These are phyloP conservation scores for Pseudopithomyces chartarum DNA, from an alignment of 2,329 filamentous ascomycete genomes.

Conservation along the genomic window DNA sequence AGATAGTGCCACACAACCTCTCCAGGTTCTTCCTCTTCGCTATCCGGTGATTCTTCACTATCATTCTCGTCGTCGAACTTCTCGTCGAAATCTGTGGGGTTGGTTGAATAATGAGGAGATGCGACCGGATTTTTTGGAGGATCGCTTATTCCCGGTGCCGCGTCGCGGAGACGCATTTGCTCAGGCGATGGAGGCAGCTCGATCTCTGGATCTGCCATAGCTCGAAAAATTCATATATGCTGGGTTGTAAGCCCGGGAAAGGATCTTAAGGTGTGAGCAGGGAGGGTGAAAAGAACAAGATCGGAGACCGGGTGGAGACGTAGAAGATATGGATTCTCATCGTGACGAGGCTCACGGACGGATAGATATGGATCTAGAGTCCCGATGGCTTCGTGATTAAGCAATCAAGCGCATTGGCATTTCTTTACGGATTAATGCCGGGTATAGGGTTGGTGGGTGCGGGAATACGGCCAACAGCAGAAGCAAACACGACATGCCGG, in stretches of 20 bases:
- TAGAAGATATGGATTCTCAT: slow-evolving; percentile 13
- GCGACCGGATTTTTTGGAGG: slow-evolving; percentile 12
- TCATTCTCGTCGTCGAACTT: slow-evolving; percentile 21
- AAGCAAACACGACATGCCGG: background rate
- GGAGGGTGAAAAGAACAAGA: slow-evolving; percentile 8
- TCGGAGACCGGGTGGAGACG: background rate
- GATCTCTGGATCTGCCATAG: slow-evolving; percentile 47
- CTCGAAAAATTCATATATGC: slow-evolving; percentile 9
- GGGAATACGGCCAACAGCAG: slow-evolving; percentile 8
- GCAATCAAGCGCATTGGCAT: slow-evolving; percentile 4
- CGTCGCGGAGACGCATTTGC: slow-evolving; percentile 13
- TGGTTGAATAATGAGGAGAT: slow-evolving; percentile 5
- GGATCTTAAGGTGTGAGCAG: background rate
- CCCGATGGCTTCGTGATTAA: slow-evolving; percentile 12
- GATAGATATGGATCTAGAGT: slow-evolving; percentile 5
- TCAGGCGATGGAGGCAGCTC: slow-evolving; percentile 35
- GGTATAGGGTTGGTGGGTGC: slow-evolving; percentile 9
- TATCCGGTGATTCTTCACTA: slow-evolving; percentile 11
- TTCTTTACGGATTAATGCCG: background rate
- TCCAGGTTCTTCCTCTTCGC: slow-evolving; percentile 13
- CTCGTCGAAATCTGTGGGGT: slow-evolving; percentile 17
- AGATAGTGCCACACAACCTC: slow-evolving; percentile 64
- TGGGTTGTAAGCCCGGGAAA: background rate
- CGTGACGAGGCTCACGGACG: slow-evolving; percentile 14
- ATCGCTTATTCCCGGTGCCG: slow-evolving; percentile 37